phyloP scores from a whole-genome alignment of 2,329 filamentous ascomycete species.

The Plectosphaerella cucumerina region DNA sequence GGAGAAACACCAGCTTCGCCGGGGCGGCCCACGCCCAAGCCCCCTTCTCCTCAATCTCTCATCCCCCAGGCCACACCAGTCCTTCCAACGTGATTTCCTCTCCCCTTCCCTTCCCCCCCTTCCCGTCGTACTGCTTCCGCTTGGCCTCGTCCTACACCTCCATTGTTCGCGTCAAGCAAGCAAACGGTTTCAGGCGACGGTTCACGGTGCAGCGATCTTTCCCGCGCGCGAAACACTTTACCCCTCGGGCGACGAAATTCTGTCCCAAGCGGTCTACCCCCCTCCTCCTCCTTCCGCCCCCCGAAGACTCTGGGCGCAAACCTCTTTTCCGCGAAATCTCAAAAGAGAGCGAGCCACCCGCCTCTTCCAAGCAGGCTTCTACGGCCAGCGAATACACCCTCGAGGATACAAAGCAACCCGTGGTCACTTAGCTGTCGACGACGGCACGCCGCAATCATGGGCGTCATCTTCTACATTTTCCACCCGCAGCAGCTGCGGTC shows the following conservation, averaged over 20 bases:
- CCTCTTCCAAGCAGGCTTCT: too few relatives aligned
- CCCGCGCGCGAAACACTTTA: background rate
- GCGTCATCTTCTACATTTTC: slow-evolving; percentile 64
- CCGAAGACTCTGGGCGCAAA: background rate
- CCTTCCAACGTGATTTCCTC: background rate
- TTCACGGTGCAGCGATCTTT: background rate
- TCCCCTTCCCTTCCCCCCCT: background rate
- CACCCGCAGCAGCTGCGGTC: slow-evolving; percentile 76
- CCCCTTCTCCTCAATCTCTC: slow-evolving; percentile 4
- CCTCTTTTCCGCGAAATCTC: too few relatives aligned
- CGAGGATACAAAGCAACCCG: too few relatives aligned
- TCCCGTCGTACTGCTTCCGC: background rate
- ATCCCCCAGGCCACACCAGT: background rate
- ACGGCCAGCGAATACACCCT: too few relatives aligned
- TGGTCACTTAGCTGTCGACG: too few relatives aligned
- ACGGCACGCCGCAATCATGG: slow-evolving; percentile 42
- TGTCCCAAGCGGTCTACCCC: too few relatives aligned
- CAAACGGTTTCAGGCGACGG: background rate
- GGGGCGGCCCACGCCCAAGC: background rate
- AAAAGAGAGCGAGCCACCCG: too few relatives aligned
- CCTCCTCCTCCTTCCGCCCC: background rate
- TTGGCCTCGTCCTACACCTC: background rate
- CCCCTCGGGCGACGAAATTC: too few relatives aligned
- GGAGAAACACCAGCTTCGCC: slow-evolving; percentile 1
- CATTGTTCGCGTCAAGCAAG: background rate